Base-by-base conservation (phyloP, 179 eudicot species). In the Sideroxylon spinosum region DNA sequence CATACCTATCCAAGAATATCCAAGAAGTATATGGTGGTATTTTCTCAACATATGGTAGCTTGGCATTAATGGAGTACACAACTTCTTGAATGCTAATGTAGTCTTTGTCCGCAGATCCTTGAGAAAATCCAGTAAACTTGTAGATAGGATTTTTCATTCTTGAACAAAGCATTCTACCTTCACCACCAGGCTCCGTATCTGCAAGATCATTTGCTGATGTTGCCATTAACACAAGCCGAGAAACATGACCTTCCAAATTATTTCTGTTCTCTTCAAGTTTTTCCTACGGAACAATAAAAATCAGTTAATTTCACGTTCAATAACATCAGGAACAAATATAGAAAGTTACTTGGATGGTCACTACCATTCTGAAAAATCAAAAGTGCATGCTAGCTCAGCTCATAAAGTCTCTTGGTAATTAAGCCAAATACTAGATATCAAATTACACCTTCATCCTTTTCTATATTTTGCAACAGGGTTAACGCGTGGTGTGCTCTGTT, bases 21-120 rank as follows among this genome's bases (percentile, higher is more conserved):
- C 99, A 95, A 46, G 96, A 88, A 44, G 90, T 93, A 81, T 90
- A 95, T 8, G 89, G 85, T 46, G 99, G 97, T 77, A 94, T 88
- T 78, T 81, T 94, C 77, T 88, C 90, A 63, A 88, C 25, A 80
- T 62, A 80, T 26, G 98, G 91, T 76, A 95, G 91, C 85, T 77
- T 90, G 67, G 84, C 84, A 84, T 87, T 86, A 64, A 82, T 76
- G 26, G 89, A 73, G 76, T 57, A 75, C 17, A 83, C 78, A 74
- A 81, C 89, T 82, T 93, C 97, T 74, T 88, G 89, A 49, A 76
- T 71, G 77, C 61, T 77, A 65, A 62, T 37, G 64, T 52, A 75
- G 62, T 90, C 95, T 80, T 82, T 83, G 61, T 93, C 97, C 53
- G 76, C 89, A 37, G 85, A 79, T 77, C 85, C 88, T 77, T 84